Percentiles rank a stretch among this genome's conserved stretches.
Conservation (phyloP, 2,329 filamentous ascomycete genomes). For the Fusarium pseudocircinatum region DNA sequence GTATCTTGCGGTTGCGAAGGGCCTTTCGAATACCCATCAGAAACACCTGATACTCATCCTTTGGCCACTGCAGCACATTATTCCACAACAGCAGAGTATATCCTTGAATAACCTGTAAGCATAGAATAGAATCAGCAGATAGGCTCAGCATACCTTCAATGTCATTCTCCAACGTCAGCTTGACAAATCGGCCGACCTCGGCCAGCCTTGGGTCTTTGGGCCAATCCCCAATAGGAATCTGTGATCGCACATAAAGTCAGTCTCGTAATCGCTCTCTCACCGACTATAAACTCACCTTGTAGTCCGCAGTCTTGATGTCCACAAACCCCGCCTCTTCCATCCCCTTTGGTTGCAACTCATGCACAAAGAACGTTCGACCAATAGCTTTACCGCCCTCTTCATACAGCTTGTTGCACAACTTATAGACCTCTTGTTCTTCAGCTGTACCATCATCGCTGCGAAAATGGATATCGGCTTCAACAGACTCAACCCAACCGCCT, state of each 20-base stretch:
- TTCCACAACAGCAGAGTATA: constrained; percentile 21
- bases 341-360: background rate
- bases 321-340: background rate
- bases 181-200: constrained; percentile 14
- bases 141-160: constrained; percentile 9
- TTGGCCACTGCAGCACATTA: constrained; percentile 15
- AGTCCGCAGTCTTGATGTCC: background rate
- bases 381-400: background rate
- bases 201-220: constrained; percentile 12
- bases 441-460: constrained; percentile 10
- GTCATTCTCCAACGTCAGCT: constrained; percentile 32
- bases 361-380: background rate
- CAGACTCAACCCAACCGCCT: constrained; percentile 22
- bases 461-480: constrained; percentile 20
- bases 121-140: rapidly evolving
- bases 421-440: background rate
- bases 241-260: background rate
- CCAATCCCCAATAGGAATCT: constrained; percentile 26
- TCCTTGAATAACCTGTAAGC: background rate
- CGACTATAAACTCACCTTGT: background rate
- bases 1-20: constrained; percentile 16
- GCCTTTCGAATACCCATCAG: constrained; percentile 9
- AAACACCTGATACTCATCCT: constrained; percentile 23
- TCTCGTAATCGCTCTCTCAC: background rate
- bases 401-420: background rate